Evolutionary conservation across 495 filamentous ascomycete genomes (phyloP).

Genomic region (Penicillium argentinense): DNA sequence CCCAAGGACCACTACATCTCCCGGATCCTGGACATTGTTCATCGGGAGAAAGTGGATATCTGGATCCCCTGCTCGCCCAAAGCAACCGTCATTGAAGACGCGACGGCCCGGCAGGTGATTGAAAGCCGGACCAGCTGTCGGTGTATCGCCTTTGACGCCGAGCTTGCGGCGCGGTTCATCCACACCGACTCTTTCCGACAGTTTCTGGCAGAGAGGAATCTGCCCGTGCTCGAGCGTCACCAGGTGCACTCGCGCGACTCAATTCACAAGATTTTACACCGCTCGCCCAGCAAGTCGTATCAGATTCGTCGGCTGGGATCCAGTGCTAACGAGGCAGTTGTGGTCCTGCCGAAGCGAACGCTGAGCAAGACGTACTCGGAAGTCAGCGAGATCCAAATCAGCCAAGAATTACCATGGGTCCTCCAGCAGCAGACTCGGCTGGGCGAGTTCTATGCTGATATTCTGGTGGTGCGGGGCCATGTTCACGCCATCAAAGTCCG

Average conservation of each 20-base stretch:
- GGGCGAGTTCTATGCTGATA: conserved; percentile 67
- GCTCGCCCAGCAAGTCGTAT: conserved; percentile 49
- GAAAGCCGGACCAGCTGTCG: conserved; percentile 58
- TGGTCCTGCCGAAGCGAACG: conserved; percentile 56
- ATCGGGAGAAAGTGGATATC: conserved; percentile 61
- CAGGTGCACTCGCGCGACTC: conserved; percentile 57
- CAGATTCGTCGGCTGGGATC: conserved; percentile 61
- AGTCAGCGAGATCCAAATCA: conserved; percentile 56
- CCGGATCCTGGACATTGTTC: conserved; percentile 55
- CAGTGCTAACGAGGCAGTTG: conserved; percentile 48
- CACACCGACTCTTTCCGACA: conserved; percentile 59
- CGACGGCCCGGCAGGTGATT: conserved; percentile 58
- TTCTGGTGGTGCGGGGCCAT: conserved; percentile 58
- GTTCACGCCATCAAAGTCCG: conserved; percentile 66
- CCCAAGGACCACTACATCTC: conserved; percentile 47
- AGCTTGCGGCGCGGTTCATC: conserved; percentile 52
- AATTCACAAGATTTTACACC: conserved; percentile 55
- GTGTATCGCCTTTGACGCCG: conserved; percentile 56
- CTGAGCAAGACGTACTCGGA: conserved; percentile 52
- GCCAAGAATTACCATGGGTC: conserved; percentile 58
- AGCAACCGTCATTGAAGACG: conserved; percentile 60
- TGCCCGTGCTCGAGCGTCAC: conserved; percentile 59
- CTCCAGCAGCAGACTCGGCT: conserved; percentile 66
- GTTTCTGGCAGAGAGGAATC: conserved; percentile 47
- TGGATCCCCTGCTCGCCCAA: conserved; percentile 74